Evolutionary conservation across 306 rosid species (phyloP), one percentile per base, ranked within the genome.

Genomic region (Begonia fuchsioides): DNA sequence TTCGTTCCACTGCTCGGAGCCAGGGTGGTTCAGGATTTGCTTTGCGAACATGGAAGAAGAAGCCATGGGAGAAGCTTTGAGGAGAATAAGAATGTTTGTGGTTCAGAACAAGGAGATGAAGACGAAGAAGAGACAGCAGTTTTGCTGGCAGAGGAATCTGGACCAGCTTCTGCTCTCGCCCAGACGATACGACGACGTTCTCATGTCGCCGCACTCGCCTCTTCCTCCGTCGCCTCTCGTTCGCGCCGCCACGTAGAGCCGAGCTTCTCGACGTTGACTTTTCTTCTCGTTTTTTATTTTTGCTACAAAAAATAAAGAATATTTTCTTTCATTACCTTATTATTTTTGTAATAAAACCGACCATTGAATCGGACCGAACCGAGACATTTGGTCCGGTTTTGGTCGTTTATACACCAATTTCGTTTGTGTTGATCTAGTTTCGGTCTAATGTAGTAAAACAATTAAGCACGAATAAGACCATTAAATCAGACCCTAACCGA

Each of bases 1-100:
- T 54, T 86, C 96, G 7, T 86, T 86, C 32, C 93, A 74, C 19
- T 86, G 93, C 60, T 55, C 71, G 0, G 92, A 82, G 52, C 80
- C 94, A 0, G 92, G 96, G 1, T 82, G 94, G 96, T 86, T 86
- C 46, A 70, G 94, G 55, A 93, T 87, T 0, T 87, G 92, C 52
- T 77, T 75, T 50, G 96, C 92, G 11, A 87, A 82, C 55, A 87
- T 86, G 92, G 96, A 86, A 50, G 80, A 79, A 26, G 45, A 44
- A 13, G 76, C 86, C 12, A 73, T 82, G 68, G 52, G 77, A 11
- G 55, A 63, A 52, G 77, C 94, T 45, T 43, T 86, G 54, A 54
- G 55, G 0, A 73, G 96, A 38, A 79, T 82, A 43, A 40, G 63
- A 9, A 19, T 3, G 9, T 79, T 86, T 18, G 86, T 66, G 53